These are phyloP conservation scores for Globisporangium carolinianum DNA, from an alignment of 352 stramenopile species.

Conservation along the genomic window DNA sequence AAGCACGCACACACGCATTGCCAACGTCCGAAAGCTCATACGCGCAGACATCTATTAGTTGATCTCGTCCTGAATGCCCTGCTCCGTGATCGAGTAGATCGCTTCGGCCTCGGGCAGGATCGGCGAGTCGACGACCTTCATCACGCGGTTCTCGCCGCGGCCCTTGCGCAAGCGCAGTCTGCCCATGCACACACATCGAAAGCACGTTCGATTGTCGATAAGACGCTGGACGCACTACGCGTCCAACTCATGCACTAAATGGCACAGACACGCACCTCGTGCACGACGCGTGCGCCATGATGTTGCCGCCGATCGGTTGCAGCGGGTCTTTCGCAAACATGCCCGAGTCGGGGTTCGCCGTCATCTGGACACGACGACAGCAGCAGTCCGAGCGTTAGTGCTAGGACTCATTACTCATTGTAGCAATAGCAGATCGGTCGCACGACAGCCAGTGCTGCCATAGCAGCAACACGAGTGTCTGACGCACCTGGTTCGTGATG, in stretches of 20 bases:
- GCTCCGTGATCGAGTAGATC: conserved; percentile 96
- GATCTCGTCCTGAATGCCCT: conserved; percentile 91
- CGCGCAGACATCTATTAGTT: conserved; percentile 35
- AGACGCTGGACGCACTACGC: not conserved
- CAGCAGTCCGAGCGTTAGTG: not conserved
- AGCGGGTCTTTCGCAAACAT: conserved; percentile 89
- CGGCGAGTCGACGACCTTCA: conserved; percentile 96
- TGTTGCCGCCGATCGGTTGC: conserved; percentile 89
- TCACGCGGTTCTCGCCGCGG: conserved; percentile 97
- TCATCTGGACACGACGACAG: conserved; percentile 48
- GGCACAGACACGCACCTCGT: conserved; percentile 47
- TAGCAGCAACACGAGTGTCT: not conserved
- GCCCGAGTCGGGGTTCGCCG: conserved; percentile 80
- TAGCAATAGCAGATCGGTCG: not conserved
- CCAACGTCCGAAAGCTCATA: not conserved
- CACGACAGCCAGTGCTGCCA: not conserved
- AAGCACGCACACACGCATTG: too few species aligned
- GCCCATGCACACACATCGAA: not conserved
- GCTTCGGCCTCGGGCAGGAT: conserved; percentile 97
- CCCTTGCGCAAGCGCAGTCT: conserved; percentile 94
- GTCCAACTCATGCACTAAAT: not conserved
- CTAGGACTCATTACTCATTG: not conserved
- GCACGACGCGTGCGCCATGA: conserved; percentile 82
- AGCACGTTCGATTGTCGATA: too few species aligned
- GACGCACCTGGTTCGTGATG: conserved; percentile 79